A percentile compares a stretch with the other conserved stretches of the same genome.
Evolutionary conservation across 345 rosid species (phyloP).

Genomic region (Mercurialis annua): DNA sequence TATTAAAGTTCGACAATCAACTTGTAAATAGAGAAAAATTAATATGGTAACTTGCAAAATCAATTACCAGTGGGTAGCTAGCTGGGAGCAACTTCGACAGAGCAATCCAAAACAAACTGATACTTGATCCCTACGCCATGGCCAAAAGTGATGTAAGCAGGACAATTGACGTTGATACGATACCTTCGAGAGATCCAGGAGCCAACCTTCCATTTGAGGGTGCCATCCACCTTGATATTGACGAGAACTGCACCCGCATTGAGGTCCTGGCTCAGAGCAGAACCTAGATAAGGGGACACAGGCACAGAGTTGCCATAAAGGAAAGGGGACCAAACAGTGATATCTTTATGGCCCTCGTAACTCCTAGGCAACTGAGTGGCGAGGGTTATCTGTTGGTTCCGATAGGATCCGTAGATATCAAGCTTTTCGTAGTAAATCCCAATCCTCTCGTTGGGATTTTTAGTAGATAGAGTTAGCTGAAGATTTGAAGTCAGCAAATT

Average conservation of each 20-base stretch:
- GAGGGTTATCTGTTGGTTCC: conserved; percentile 65
- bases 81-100: conserved; percentile 42
- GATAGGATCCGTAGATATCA: conserved; percentile 54
- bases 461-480: conserved; percentile 59
- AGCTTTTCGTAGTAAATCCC: conserved; percentile 57
- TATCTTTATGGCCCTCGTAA: conserved; percentile 64
- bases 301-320: conserved; percentile 51
- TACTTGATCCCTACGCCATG: conserved; percentile 41
- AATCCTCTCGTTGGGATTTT: conserved; percentile 60
- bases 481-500: conserved; percentile 40
- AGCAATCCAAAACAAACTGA: conserved; percentile 50
- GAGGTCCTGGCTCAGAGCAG: conserved; percentile 47
- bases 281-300: conserved; percentile 36
- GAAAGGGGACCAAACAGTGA: conserved; percentile 65
- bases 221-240: conserved; percentile 52
- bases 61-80: not conserved
- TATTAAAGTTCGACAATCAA: not conserved
- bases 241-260: conserved; percentile 52
- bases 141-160: conserved; percentile 38
- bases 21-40: not conserved
- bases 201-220: conserved; percentile 70
- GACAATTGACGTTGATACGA: conserved; percentile 56
- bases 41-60: too few species aligned
- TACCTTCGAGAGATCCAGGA: conserved; percentile 69
- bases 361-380: conserved; percentile 48